Conservation (phyloP, 345 rosid genomes). For the Sapria himalayana region DNA sequence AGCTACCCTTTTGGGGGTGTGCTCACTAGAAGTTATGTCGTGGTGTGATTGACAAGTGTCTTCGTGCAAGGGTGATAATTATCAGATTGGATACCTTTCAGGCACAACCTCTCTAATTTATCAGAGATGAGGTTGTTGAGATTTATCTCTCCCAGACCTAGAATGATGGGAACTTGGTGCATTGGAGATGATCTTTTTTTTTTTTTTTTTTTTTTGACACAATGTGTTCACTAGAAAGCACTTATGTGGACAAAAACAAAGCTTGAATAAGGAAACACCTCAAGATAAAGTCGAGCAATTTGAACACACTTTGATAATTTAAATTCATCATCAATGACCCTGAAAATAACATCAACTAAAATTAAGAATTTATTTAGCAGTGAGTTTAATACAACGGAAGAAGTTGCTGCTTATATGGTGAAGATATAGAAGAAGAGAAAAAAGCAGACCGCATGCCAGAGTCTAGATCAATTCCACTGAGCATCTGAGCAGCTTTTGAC, state of each 20-base stretch:
- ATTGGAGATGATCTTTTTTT: no score
- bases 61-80: no score
- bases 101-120: no score
- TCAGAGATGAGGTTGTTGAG: no score
- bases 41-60: no score
- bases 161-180: no score
- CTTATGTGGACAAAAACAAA: background rate
- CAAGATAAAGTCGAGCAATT: slow-evolving; percentile 86
- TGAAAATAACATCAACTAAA: slow-evolving; percentile 13
- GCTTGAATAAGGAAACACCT: slow-evolving; percentile 29
- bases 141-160: no score
- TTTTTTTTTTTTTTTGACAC: no score
- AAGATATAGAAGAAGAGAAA: slow-evolving; percentile 3
- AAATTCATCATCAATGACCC: slow-evolving; percentile 73
- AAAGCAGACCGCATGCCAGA: slow-evolving; percentile 75
- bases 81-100: no score
- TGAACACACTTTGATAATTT: slow-evolving; percentile 88
- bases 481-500: slow-evolving; percentile 98
- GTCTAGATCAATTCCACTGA: slow-evolving; percentile 90
- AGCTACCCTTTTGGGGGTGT: no score
- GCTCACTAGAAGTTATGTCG: no score
- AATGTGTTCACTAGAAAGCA: slow-evolving; percentile 3
- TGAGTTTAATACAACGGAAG: background rate
- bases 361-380: slow-evolving; percentile 2
- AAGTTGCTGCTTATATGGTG: background rate